Conservation (phyloP, 805 yeast species). For the Naumovozyma baii region DNA sequence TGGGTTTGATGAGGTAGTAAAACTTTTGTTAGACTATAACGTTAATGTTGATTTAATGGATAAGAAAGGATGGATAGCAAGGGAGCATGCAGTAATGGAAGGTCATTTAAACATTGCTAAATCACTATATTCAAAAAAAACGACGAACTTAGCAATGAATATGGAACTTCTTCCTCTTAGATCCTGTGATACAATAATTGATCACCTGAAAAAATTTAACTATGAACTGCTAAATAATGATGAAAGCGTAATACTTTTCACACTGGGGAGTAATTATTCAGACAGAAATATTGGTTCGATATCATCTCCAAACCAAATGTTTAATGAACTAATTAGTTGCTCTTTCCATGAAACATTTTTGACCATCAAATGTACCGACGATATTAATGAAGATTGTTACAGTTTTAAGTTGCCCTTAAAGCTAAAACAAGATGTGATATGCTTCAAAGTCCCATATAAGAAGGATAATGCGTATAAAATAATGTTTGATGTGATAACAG, state of each 20-base stretch:
- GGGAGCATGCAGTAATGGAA: constrained; percentile 88
- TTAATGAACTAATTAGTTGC: too few relatives aligned
- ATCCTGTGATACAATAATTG: too few relatives aligned
- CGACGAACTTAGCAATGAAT: constrained; percentile 14
- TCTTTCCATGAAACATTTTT: too few relatives aligned
- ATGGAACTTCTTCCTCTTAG: too few relatives aligned
- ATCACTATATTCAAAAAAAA: constrained; percentile 33
- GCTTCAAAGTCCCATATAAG: constrained; percentile 49
- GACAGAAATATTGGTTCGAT: too few relatives aligned
- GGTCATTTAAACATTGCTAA: constrained; percentile 73
- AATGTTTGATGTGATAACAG: constrained; percentile 67
- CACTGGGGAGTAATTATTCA: too few relatives aligned
- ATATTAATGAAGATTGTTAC: neutral
- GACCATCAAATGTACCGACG: neutral
- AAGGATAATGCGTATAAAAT: constrained; percentile 46
- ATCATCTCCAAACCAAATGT: too few relatives aligned
- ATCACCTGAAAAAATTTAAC: too few relatives aligned
- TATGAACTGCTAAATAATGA: too few relatives aligned
- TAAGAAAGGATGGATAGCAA: constrained; percentile 93
- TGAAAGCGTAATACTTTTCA: too few relatives aligned
- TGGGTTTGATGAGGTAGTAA: constrained; percentile 53
- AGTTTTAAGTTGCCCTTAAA: constrained; percentile 69
- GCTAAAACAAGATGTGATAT: constrained; percentile 62
- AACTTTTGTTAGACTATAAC: constrained; percentile 41
- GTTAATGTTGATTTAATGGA: constrained; percentile 53